Percentiles rank a stretch among this genome's conserved stretches.
Conservation (phyloP, 371 early-diverging fungal genomes). For the Catenaria anguillulae region DNA sequence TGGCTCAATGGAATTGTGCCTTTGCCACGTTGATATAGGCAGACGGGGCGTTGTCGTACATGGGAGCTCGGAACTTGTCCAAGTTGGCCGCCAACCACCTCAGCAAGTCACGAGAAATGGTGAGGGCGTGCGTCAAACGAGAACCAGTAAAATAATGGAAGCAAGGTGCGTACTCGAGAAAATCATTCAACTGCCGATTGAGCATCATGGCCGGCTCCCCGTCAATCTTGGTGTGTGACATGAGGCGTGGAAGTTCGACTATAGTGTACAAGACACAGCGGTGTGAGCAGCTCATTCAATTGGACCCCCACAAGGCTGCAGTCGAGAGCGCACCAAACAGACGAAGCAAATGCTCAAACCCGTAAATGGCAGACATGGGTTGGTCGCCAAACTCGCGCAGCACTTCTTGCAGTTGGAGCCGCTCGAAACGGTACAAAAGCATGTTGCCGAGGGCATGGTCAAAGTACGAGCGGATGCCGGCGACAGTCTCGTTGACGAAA, state of each 20-base stretch:
- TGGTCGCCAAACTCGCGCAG: conserved; percentile 30
- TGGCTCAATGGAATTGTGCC: not conserved
- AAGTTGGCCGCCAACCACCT: not conserved
- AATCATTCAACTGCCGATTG: not conserved
- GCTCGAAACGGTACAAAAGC: conserved; percentile 77
- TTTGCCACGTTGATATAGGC: not conserved
- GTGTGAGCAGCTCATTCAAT: not conserved
- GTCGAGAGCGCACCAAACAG: conserved; percentile 65
- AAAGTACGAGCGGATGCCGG: conserved; percentile 77
- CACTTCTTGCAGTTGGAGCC: conserved; percentile 71
- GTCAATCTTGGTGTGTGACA: conserved; percentile 81
- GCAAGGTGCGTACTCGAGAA: not conserved
- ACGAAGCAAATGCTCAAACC: conserved; percentile 82
- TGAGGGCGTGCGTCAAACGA: not conserved
- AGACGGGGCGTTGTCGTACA: not conserved
- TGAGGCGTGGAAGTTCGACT: conserved; percentile 74
- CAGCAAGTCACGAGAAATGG: too few species aligned
- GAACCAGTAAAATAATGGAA: not conserved
- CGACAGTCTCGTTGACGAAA: conserved; percentile 15
- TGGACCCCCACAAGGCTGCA: too few species aligned
- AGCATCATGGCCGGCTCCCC: conserved; percentile 41
- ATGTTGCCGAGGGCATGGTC: conserved; percentile 65
- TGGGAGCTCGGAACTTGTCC: not conserved
- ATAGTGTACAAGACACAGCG: not conserved
- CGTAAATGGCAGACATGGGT: conserved; percentile 70